These are phyloP conservation scores for Didymella pomorum DNA, from an alignment of 2,329 filamentous ascomycete genomes.

Conservation along the genomic window DNA sequence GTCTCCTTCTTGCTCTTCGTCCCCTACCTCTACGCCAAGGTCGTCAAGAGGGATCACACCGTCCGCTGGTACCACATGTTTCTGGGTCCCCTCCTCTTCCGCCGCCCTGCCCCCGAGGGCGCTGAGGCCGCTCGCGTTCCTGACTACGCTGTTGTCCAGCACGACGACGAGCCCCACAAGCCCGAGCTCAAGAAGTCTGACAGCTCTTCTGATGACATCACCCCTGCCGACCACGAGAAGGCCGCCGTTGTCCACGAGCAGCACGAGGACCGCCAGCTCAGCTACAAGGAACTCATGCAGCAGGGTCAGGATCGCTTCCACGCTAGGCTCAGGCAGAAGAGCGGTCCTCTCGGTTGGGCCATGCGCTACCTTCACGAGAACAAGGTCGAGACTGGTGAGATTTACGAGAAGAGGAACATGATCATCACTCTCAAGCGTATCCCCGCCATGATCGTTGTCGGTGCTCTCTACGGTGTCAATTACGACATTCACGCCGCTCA, in stretches of 20 bases:
- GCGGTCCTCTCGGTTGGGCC: constrained; percentile 80
- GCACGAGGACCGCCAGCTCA: constrained; percentile 59
- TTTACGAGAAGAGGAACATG: constrained; percentile 79
- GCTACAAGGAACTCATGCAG: constrained; percentile 69
- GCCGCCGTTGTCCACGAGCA: constrained; percentile 54
- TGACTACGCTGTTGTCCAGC: constrained; percentile 79
- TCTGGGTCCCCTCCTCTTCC: constrained; percentile 65
- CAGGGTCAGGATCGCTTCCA: constrained; percentile 67
- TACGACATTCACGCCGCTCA: constrained; percentile 85
- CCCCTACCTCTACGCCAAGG: constrained; percentile 70
- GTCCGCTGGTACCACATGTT: constrained; percentile 70
- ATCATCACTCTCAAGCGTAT: constrained; percentile 69
- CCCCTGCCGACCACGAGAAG: constrained; percentile 42
- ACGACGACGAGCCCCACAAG: constrained; percentile 57
- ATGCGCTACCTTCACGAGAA: constrained; percentile 80
- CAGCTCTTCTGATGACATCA: constrained; percentile 44
- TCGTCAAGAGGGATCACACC: constrained; percentile 73
- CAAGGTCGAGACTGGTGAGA: constrained; percentile 73
- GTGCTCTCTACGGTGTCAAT: constrained; percentile 74
- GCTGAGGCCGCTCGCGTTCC: constrained; percentile 68
- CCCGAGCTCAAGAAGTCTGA: constrained; percentile 31
- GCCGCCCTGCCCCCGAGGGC: constrained; percentile 63
- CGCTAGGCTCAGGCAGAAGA: constrained; percentile 67
- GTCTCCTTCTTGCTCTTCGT: constrained; percentile 76
- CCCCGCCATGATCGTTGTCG: constrained; percentile 71